Conservation (phyloP, 163 green algal genomes). For the Picocystis sp. region DNA sequence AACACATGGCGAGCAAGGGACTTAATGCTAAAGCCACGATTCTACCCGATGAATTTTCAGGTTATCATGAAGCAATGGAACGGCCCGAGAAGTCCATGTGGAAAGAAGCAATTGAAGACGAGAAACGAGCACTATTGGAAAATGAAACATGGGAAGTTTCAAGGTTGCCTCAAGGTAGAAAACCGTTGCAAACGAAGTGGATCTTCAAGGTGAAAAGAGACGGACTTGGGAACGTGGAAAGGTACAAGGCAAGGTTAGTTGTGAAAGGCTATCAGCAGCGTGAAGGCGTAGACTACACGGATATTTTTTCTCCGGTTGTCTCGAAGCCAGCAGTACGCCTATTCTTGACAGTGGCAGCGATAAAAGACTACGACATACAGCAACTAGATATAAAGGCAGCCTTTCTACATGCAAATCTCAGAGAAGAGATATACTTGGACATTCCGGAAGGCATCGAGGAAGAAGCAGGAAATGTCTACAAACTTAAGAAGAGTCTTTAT, state of each 20-base stretch:
- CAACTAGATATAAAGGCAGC: no score
- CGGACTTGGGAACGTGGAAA: constrained; percentile 23
- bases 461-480: no score
- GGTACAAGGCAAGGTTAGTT: constrained; percentile 29
- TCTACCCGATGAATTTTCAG: no score
- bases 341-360: no score
- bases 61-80: constrained; percentile 4
- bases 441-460: no score
- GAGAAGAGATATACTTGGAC: no score
- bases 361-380: no score
- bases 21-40: no score
- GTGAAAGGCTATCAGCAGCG: constrained; percentile 9
- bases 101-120: constrained; percentile 7
- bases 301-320: neutral
- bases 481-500: no score
- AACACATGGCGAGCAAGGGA: no score
- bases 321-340: no score
- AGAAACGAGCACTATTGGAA: constrained; percentile 8
- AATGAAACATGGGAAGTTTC: constrained; percentile 16
- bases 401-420: no score
- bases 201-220: constrained; percentile 33
- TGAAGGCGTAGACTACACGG: constrained; percentile 2
- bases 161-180: constrained; percentile 10
- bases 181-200: constrained; percentile 26
- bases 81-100: constrained; percentile 5